phyloP scores from a whole-genome alignment of 148 eudicot genomes.

The Chenopodium berlandieri region DNA sequence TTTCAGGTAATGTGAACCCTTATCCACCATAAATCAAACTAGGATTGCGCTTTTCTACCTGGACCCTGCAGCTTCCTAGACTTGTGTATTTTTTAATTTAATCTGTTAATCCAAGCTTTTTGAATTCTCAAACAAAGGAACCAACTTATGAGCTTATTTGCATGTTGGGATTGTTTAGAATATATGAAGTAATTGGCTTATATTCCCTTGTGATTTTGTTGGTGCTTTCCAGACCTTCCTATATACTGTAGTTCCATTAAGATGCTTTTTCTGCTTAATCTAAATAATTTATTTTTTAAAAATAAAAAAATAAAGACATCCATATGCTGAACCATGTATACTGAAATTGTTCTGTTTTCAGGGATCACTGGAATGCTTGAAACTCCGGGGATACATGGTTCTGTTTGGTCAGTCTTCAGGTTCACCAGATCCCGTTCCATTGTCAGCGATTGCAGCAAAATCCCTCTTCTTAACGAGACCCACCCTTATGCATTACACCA shows the following conservation, averaged over 20 bases:
- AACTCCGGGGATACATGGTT: conserved; percentile 74
- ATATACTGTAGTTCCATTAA: not conserved
- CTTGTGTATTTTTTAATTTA: not conserved
- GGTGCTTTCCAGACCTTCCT: not conserved
- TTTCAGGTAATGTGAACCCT: conserved; percentile 52
- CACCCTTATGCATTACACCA: conserved; percentile 48
- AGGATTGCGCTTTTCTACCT: not conserved
- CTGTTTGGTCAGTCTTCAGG: conserved; percentile 77
- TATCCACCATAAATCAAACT: not conserved
- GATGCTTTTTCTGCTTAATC: not conserved
- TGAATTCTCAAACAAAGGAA: no score
- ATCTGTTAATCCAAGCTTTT: not conserved
- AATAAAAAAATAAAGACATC: no score
- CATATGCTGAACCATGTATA: no score
- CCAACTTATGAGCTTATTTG: not conserved
- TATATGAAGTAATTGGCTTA: not conserved
- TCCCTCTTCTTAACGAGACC: conserved; percentile 74
- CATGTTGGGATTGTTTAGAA: not conserved
- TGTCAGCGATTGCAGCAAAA: conserved; percentile 63
- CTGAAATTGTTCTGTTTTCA: conserved; percentile 19
- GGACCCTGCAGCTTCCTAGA: not conserved
- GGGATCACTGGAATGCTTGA: conserved; percentile 85
- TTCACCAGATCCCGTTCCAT: conserved; percentile 58
- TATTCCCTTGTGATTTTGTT: not conserved
- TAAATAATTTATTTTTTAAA: no score